Evolutionary conservation across 2,329 filamentous ascomycete species (phyloP), one percentile per base, ranked within the genome.

Genomic region (Dactylellina sp.): DNA sequence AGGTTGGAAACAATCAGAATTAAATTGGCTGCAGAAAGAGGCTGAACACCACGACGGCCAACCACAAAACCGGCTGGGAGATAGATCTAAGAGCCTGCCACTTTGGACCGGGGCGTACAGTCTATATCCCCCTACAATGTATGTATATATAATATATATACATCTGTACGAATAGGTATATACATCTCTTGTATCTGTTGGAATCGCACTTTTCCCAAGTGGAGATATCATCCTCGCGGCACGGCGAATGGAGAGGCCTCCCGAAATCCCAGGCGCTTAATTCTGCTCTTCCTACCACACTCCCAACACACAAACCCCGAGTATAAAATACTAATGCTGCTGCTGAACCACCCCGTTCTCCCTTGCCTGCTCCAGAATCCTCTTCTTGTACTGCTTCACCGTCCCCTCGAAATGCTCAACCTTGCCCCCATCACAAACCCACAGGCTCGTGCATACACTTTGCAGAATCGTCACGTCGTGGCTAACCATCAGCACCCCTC

Each of bases 391-490:
- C 70, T 66, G 61, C 83, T 97, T 91, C 59, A 99, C 93, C 78
- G 96, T 93, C 35, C 95, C 95, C 75, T 91, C 89, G 83, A 99
- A 99, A 84, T 97, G 93, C 86, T 96, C 92, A 18, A 99, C 93
- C 0, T 90, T 95, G 7, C 95, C 95, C 71, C 90, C 85, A 81
- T 99, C 95, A 80, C 95, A 99, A 76, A 99, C 94, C 95, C 95
- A 99, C 79, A 99, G 83, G 80, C 89, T 95, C 56, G 86, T 95
- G 82, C 95, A 99, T 39, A 99, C 95, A 60, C 91, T 96, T 84
- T 97, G 93, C 81, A 99, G 82, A 92, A 99, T 97, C 0, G 95
- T 98, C 61, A 99, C 95, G 81, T 99, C 95, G 90, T 99, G 95
- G 80, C 91, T 96, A 66, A 99, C 95, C 93, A 99, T 98, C 79